Evolutionary conservation across 371 early-diverging fungal species (phyloP).

Genomic region (Mortierella sp.): DNA sequence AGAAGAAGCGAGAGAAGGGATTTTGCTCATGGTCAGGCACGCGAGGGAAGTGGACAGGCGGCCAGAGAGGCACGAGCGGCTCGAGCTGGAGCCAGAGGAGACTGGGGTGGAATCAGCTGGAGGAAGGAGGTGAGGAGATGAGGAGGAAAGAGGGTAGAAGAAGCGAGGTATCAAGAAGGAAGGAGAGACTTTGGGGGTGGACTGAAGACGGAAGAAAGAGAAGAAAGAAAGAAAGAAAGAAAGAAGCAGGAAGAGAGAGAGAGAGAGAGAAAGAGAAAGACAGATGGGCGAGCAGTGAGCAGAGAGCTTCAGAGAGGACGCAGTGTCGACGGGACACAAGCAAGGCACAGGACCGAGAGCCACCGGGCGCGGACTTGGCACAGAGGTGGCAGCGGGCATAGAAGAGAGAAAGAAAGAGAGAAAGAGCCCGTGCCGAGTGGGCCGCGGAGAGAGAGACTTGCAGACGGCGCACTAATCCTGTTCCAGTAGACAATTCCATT

Average conservation of each 20-base stretch:
- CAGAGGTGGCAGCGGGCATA: not conserved
- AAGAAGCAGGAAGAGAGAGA: not conserved
- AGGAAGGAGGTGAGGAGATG: not conserved
- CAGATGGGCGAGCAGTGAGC: not conserved
- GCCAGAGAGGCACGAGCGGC: not conserved
- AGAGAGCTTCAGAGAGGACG: not conserved
- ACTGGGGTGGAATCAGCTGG: not conserved
- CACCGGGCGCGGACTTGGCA: too few species aligned
- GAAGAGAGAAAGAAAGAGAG: not conserved
- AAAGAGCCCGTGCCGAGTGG: not conserved
- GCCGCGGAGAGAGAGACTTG: not conserved
- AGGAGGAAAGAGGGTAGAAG: not conserved
- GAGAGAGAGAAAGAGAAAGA: slow-evolving; percentile 1
- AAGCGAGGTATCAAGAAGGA: not conserved
- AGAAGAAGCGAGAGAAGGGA: slow-evolving; percentile 19
- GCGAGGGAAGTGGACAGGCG: not conserved
- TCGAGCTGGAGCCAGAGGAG: not conserved
- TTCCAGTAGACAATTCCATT: slow-evolving; percentile 2
- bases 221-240: not conserved
- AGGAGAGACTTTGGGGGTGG: not conserved
- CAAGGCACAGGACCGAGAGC: too few species aligned
- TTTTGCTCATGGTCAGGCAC: slow-evolving; percentile 6
- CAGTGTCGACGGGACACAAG: too few species aligned
- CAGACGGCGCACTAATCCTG: not conserved
- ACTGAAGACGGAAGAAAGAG: not conserved